Evolutionary conservation across 1,284 basidiomycete genomes (phyloP).

Genomic region (Schizopora paradoxa): DNA sequence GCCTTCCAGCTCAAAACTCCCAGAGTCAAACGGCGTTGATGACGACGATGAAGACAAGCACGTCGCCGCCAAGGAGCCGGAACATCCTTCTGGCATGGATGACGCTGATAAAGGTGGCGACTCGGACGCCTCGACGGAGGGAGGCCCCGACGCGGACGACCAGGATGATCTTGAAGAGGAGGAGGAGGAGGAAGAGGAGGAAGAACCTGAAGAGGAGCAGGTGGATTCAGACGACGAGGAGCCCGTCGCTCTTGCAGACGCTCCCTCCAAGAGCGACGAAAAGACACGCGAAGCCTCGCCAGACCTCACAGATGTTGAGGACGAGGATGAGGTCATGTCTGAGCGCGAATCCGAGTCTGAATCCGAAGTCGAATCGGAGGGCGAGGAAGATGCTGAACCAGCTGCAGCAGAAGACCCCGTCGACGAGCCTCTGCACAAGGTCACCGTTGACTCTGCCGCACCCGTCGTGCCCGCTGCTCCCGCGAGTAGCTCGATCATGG

Average conservation of each 20-base stretch:
- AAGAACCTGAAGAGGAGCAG: constrained; percentile 20
- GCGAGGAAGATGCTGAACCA: constrained; percentile 3
- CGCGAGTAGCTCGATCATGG: constrained; percentile 47
- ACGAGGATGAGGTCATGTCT: constrained; percentile 31
- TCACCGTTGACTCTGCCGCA: constrained; percentile 34
- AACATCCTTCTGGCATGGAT: constrained; percentile 18
- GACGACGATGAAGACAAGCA: constrained; percentile 40
- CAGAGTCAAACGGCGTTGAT: constrained; percentile 54
- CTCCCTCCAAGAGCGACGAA: no score
- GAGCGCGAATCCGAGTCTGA: constrained; percentile 18
- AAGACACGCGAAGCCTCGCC: no score
- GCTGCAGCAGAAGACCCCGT: constrained; percentile 7
- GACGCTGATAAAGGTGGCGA: constrained; percentile 30
- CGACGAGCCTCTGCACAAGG: constrained; percentile 32
- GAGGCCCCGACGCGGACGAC: constrained; percentile 25
- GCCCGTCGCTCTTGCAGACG: no score
- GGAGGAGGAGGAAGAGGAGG: constrained; percentile 23
- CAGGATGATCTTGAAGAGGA: constrained; percentile 23
- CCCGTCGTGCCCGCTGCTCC: constrained; percentile 38
- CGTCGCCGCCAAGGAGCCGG: constrained; percentile 13
- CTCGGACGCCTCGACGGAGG: constrained; percentile 28
- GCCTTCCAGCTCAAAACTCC: constrained; percentile 44
- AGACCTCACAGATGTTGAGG: no score
- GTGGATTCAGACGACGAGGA: no score
- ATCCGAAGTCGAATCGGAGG: constrained; percentile 16